phyloP scores from a whole-genome alignment of 1,284 basidiomycete species.

The Cystodermella granulosa region DNA sequence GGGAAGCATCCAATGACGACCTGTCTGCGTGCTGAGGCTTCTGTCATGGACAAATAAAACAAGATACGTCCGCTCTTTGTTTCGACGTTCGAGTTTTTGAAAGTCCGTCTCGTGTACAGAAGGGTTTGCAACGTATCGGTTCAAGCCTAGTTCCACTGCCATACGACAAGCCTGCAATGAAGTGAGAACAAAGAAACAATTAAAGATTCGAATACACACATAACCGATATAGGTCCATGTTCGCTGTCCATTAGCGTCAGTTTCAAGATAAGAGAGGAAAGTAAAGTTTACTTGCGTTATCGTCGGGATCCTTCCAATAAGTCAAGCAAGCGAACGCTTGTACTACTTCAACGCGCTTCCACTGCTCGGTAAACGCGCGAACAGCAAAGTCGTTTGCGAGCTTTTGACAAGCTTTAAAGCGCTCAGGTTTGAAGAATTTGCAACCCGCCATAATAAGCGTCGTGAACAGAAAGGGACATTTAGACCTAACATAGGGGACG shows the following conservation, averaged over 20 bases:
- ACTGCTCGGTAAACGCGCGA: slow-evolving; percentile 69
- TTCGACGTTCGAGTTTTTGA: slow-evolving; percentile 67
- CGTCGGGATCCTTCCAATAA: slow-evolving; percentile 82
- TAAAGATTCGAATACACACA: slow-evolving; percentile 40
- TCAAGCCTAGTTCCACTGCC: slow-evolving; percentile 75
- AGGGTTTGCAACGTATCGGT: slow-evolving; percentile 56
- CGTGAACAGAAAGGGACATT: slow-evolving; percentile 75
- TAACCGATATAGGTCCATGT: slow-evolving; percentile 83
- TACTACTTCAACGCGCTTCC: slow-evolving; percentile 74
- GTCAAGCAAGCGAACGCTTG: slow-evolving; percentile 80
- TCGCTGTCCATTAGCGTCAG: slow-evolving; percentile 42
- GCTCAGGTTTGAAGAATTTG: slow-evolving; percentile 74
- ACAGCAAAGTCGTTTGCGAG: slow-evolving; percentile 67
- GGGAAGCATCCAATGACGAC: slow-evolving; percentile 77
- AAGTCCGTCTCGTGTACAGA: slow-evolving; percentile 56
- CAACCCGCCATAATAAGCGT: slow-evolving; percentile 76
- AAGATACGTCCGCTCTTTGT: slow-evolving; percentile 76
- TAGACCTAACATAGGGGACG: slow-evolving; percentile 64
- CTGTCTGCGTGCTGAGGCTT: slow-evolving; percentile 76
- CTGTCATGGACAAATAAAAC: slow-evolving; percentile 80
- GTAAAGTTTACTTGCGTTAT: slow-evolving; percentile 50
- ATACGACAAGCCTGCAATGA: slow-evolving; percentile 67
- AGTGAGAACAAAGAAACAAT: slow-evolving; percentile 13
- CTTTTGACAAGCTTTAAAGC: slow-evolving; percentile 62
- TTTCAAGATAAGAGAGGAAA: slow-evolving; percentile 7